These are phyloP conservation scores for Exophiala bonariae DNA, from an alignment of 2,329 filamentous ascomycete species.

Conservation along the genomic window DNA sequence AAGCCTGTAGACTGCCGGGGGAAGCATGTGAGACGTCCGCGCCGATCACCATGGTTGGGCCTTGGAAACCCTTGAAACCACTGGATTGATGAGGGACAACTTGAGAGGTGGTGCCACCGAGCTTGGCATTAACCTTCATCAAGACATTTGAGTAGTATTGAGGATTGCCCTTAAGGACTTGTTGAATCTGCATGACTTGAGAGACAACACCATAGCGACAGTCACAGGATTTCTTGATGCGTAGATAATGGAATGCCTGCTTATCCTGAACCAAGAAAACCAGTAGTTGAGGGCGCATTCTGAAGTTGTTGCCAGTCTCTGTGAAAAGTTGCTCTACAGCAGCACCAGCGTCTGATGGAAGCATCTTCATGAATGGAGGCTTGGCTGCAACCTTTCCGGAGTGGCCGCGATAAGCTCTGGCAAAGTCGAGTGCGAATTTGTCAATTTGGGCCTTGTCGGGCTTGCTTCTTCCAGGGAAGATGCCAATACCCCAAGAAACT, in stretches of 20 bases:
- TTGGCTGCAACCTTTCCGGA: slow-evolving; percentile 57
- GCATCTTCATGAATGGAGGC: slow-evolving; percentile 46
- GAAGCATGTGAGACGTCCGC: slow-evolving; percentile 86
- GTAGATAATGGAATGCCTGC: slow-evolving; percentile 71
- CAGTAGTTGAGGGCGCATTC: slow-evolving; percentile 69
- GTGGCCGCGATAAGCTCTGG: slow-evolving; percentile 60
- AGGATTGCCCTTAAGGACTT: slow-evolving; percentile 67
- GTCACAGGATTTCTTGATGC: slow-evolving; percentile 86
- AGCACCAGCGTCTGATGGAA: slow-evolving; percentile 49
- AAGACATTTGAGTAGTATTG: slow-evolving; percentile 93
- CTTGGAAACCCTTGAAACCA: slow-evolving; percentile 33
- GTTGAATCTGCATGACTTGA: slow-evolving; percentile 73
- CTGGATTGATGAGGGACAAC: slow-evolving; percentile 39
- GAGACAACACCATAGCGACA: slow-evolving; percentile 80
- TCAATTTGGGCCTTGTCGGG: slow-evolving; percentile 46
- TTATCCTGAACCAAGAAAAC: slow-evolving; percentile 75
- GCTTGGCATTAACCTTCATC: slow-evolving; percentile 97
- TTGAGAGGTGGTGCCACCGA: slow-evolving; percentile 75
- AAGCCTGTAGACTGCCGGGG: slow-evolving; percentile 64
- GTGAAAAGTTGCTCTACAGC: slow-evolving; percentile 59
- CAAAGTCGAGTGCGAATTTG: slow-evolving; percentile 61
- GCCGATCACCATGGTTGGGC: slow-evolving; percentile 79
- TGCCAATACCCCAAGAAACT: slow-evolving; percentile 72
- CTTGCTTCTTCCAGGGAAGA: slow-evolving; percentile 57
- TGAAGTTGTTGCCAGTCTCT: slow-evolving; percentile 53